These are phyloP conservation scores for Bipolaris cookei DNA, from an alignment of 2,329 filamentous ascomycete genomes.

Conservation along the genomic window DNA sequence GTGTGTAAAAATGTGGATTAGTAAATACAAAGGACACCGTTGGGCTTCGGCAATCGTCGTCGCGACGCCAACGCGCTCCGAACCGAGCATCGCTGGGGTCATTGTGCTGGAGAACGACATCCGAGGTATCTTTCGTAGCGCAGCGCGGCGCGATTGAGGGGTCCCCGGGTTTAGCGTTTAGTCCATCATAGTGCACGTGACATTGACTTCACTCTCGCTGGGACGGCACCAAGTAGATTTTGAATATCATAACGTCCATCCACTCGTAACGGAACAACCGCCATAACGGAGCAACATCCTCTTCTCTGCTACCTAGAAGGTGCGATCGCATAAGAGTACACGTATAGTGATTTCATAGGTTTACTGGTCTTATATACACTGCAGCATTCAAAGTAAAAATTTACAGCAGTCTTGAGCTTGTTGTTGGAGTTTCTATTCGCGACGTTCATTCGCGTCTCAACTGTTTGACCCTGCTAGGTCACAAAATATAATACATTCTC, in stretches of 20 bases:
- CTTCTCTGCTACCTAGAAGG: neutral
- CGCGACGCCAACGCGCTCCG: neutral
- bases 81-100: slow-evolving; percentile 20
- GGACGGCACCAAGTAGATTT: too few relatives aligned
- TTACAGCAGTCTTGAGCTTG: neutral
- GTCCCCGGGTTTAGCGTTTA: neutral
- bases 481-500: neutral
- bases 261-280: neutral
- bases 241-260: neutral
- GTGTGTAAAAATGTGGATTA: neutral
- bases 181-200: neutral
- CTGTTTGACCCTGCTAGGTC: neutral
- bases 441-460: neutral
- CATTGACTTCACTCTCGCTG: too few relatives aligned
- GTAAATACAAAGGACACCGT: neutral
- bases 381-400: neutral
- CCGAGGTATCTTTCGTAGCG: slow-evolving; percentile 21
- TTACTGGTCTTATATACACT: neutral
- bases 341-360: neutral
- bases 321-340: neutral
- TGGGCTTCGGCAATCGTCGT: neutral
- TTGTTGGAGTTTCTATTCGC: neutral
- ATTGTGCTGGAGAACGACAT: slow-evolving; percentile 16
- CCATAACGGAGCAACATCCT: neutral
- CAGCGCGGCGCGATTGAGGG: slow-evolving; percentile 11